Conservation (phyloP, 148 eudicot genomes). For the Arctostaphylos glauca region DNA sequence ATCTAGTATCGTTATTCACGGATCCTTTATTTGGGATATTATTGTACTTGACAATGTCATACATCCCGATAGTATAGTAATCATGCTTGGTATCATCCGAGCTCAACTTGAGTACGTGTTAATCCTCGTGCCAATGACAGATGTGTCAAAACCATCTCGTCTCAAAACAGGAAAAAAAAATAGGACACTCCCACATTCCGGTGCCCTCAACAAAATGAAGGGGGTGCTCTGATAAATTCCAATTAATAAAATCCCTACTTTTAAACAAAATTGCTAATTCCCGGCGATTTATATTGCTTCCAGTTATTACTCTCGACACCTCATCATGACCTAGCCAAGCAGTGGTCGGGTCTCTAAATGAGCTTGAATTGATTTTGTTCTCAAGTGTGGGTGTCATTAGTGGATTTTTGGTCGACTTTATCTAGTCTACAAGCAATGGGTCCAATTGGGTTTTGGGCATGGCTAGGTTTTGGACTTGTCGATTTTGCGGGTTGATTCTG, state of each 20-base stretch:
- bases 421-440: conserved; percentile 63
- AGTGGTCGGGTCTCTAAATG: conserved; percentile 68
- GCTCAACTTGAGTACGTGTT: conserved; percentile 61
- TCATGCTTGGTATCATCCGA: conserved; percentile 46
- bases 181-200: conserved; percentile 86
- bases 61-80: conserved; percentile 52
- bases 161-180: conserved; percentile 53
- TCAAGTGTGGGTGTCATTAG: conserved; percentile 40
- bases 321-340: conserved; percentile 45
- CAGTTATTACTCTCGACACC: conserved; percentile 39
- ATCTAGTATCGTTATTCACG: conserved; percentile 26
- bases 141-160: conserved; percentile 38
- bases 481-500: conserved; percentile 35
- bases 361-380: conserved; percentile 37
- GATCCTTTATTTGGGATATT: conserved; percentile 40
- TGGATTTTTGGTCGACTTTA: conserved; percentile 38
- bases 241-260: conserved; percentile 58
- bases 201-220: conserved; percentile 33
- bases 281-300: conserved; percentile 22
- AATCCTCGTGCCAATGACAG: conserved; percentile 17
- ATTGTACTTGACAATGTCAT: conserved; percentile 33
- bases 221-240: conserved; percentile 40
- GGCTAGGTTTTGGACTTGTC: conserved; percentile 65
- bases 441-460: conserved; percentile 49
- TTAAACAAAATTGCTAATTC: conserved; percentile 43